Conservation (phyloP, 2,329 filamentous ascomycete species). For the Claviceps monticola region DNA sequence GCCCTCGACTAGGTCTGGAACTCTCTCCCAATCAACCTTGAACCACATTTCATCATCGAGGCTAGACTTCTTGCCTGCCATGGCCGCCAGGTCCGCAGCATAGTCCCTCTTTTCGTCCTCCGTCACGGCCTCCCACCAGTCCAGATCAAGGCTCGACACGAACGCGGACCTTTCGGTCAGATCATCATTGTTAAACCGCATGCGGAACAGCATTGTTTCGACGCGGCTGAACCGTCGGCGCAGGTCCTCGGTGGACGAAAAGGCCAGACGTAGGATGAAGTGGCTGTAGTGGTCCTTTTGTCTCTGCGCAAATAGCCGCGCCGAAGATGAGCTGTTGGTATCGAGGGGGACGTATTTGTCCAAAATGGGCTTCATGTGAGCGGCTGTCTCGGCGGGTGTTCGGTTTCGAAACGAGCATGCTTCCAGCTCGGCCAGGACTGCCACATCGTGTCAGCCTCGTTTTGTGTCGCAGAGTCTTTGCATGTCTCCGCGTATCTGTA, state of each 20-base stretch:
- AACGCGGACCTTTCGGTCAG: conserved; percentile 59
- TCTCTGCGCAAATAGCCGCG: conserved; percentile 54
- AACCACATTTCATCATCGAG: conserved; percentile 78
- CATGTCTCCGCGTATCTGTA: not conserved
- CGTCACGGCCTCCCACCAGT: conserved; percentile 79
- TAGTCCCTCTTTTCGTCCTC: conserved; percentile 64
- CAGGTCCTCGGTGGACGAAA: conserved; percentile 81
- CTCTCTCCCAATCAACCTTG: conserved; percentile 90
- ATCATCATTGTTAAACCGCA: conserved; percentile 70
- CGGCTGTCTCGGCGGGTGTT: conserved; percentile 62
- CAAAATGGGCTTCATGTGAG: conserved; percentile 74
- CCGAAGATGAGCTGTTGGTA: conserved; percentile 52
- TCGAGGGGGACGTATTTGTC: conserved; percentile 76
- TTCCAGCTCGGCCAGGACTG: conserved; percentile 79
- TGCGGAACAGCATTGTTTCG: conserved; percentile 77
- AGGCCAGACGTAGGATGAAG: conserved; percentile 89
- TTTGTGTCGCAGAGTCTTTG: not conserved
- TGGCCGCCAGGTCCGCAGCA: conserved; percentile 44
- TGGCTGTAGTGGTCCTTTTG: conserved; percentile 97
- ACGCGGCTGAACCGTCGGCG: conserved; percentile 73
- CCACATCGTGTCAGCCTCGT: not conserved
- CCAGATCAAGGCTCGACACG: conserved; percentile 60
- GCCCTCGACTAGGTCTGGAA: conserved; percentile 77
- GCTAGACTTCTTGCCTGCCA: conserved; percentile 23
- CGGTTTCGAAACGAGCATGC: conserved; percentile 92